Percentiles rank a stretch among this genome's conserved stretches.
These are phyloP conservation scores for Plenodomus tracheiphilus DNA, from an alignment of 2,329 filamentous ascomycete genomes.

Conservation along the genomic window DNA sequence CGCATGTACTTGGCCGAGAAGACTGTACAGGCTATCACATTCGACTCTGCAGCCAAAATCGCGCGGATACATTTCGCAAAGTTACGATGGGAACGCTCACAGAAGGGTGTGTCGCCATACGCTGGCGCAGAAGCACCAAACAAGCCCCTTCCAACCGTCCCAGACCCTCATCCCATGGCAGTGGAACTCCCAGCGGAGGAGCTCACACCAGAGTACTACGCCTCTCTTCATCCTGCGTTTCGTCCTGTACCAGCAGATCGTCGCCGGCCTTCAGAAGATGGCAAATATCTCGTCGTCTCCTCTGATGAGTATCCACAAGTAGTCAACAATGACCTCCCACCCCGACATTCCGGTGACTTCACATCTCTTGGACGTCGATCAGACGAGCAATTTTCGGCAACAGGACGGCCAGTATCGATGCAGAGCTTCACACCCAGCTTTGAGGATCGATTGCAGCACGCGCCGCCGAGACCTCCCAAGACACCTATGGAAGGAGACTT, in stretches of 20 bases:
- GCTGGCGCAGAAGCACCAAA: conserved; percentile 29
- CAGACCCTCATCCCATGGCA: conserved; percentile 52
- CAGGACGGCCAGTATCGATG: conserved; percentile 22
- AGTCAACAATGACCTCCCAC: conserved; percentile 40
- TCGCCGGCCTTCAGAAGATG: conserved; percentile 36
- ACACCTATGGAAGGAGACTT: conserved; percentile 41
- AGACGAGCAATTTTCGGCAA: conserved; percentile 32
- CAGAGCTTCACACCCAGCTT: conserved; percentile 35
- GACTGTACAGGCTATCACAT: conserved; percentile 75
- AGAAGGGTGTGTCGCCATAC: conserved; percentile 36
- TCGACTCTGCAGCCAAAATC: conserved; percentile 76
- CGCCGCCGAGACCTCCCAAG: conserved; percentile 47
- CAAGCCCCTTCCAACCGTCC: conserved; percentile 39
- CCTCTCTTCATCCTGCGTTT: conserved; percentile 23
- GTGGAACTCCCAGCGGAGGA: conserved; percentile 64
- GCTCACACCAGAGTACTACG: conserved; percentile 44
- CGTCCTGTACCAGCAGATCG: conserved; percentile 44
- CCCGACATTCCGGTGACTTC: conserved; percentile 63
- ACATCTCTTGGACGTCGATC: conserved; percentile 54
- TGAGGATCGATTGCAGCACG: conserved; percentile 25
- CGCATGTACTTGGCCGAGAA: conserved; percentile 76
- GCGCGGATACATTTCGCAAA: conserved; percentile 82
- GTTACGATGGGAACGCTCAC: conserved; percentile 62
- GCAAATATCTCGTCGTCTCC: conserved; percentile 60
- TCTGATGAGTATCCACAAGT: conserved; percentile 61